These are phyloP conservation scores for Xylaria sp. DNA, from an alignment of 2,329 filamentous ascomycete species.

Conservation along the genomic window DNA sequence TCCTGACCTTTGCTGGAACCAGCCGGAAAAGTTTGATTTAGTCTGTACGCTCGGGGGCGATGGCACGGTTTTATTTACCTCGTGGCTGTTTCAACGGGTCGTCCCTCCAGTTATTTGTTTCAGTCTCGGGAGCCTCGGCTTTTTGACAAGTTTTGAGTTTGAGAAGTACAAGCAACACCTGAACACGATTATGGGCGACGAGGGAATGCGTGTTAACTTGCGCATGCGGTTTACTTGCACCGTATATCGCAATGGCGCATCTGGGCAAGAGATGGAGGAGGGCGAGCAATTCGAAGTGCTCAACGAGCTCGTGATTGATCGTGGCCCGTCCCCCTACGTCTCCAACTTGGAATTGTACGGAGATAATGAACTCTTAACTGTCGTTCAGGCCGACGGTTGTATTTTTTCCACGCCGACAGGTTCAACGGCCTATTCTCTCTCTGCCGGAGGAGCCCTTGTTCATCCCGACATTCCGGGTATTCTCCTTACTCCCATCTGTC, in stretches of 20 bases:
- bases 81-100: slow-evolving; percentile 91
- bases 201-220: slow-evolving; percentile 96
- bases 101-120: slow-evolving; percentile 88
- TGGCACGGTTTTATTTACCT: slow-evolving; percentile 88
- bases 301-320: slow-evolving; percentile 98
- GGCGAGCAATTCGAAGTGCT: slow-evolving; percentile 97
- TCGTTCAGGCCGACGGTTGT: slow-evolving; percentile 96
- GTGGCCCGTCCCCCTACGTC: slow-evolving; percentile 95
- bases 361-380: slow-evolving; percentile 92
- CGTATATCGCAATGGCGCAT: slow-evolving; percentile 79
- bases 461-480: slow-evolving; percentile 98
- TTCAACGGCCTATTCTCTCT: slow-evolving; percentile 94
- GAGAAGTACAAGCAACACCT: slow-evolving; percentile 88
- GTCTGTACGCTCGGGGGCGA: slow-evolving; percentile 90
- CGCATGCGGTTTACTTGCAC: slow-evolving; percentile 99
- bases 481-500: slow-evolving; percentile 95
- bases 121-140: slow-evolving; percentile 85
- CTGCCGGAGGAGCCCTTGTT: slow-evolving; percentile 92
- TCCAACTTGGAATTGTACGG: slow-evolving; percentile 97
- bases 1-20: slow-evolving; percentile 92
- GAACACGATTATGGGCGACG: slow-evolving; percentile 89
- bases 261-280: slow-evolving; percentile 77
- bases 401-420: slow-evolving; percentile 98
- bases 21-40: slow-evolving; percentile 94
- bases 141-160: slow-evolving; percentile 89